phyloP scores from a whole-genome alignment of 2,329 filamentous ascomycete species.

The Botrytis paeoniae region DNA sequence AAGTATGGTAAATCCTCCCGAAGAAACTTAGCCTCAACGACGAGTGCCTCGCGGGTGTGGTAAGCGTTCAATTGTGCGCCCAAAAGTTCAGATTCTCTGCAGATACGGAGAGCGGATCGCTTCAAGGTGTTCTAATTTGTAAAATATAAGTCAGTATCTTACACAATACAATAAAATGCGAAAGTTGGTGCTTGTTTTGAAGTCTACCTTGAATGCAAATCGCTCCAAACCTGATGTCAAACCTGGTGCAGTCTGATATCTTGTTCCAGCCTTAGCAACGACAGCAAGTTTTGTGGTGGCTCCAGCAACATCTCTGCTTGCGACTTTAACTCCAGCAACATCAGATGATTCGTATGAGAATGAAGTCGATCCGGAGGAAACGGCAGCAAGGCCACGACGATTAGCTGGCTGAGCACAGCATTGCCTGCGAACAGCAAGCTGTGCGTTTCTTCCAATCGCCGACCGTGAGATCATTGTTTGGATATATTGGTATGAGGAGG shows the following conservation, averaged over 20 bases:
- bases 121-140: constrained; percentile 70
- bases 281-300: constrained; percentile 88
- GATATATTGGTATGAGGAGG: constrained; percentile 41
- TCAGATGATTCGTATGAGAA: constrained; percentile 87
- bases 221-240: constrained; percentile 86
- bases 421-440: constrained; percentile 58
- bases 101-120: constrained; percentile 88
- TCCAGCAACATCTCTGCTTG: constrained; percentile 82
- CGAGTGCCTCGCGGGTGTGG: constrained; percentile 89
- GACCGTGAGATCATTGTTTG: constrained; percentile 65
- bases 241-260: constrained; percentile 87
- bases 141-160: constrained; percentile 22
- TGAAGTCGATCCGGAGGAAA: constrained; percentile 64
- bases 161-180: neutral
- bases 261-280: constrained; percentile 89
- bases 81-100: constrained; percentile 90
- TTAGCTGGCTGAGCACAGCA: constrained; percentile 54
- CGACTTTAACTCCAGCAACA: constrained; percentile 81
- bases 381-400: constrained; percentile 60
- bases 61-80: constrained; percentile 84
- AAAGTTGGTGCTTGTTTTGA: constrained; percentile 21
- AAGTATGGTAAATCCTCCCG: constrained; percentile 96
- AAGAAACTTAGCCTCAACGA: constrained; percentile 92
- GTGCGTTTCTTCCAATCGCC: constrained; percentile 60
- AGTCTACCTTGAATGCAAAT: constrained; percentile 85